Conservation (phyloP, 768 basidiomycete species). For the Dacryopinax spathularia region DNA sequence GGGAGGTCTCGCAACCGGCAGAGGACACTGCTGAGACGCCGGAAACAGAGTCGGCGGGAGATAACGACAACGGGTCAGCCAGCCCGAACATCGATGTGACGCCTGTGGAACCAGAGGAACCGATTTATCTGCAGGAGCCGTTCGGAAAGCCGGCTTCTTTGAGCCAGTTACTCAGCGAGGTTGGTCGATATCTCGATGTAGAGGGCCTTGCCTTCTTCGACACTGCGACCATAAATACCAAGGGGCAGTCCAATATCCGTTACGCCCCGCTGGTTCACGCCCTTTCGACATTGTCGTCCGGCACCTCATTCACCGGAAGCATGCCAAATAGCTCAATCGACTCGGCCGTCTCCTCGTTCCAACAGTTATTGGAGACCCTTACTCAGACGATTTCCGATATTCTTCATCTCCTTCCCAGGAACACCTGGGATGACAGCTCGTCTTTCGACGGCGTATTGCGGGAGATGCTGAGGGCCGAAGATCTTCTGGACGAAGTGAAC, state of each 20-base stretch:
- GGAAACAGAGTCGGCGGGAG: background rate
- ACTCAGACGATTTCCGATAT: slow-evolving; percentile 84
- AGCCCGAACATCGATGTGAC: background rate
- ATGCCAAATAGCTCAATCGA: slow-evolving; percentile 74
- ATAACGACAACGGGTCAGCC: background rate
- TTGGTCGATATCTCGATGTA: slow-evolving; percentile 37
- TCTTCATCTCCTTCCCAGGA: slow-evolving; percentile 68
- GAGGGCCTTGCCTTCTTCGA: slow-evolving; percentile 65
- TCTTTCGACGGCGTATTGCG: slow-evolving; percentile 75
- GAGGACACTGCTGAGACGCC: background rate
- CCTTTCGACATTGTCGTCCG: slow-evolving; percentile 69
- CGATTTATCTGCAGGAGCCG: background rate
- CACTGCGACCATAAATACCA: slow-evolving; percentile 49
- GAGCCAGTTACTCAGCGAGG: background rate
- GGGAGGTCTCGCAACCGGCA: background rate
- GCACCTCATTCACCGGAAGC: slow-evolving; percentile 43
- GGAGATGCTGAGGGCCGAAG: slow-evolving; percentile 80
- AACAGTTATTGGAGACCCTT: slow-evolving; percentile 72
- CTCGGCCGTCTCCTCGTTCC: slow-evolving; percentile 78
- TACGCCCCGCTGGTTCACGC: slow-evolving; percentile 79
- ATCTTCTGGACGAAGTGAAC: slow-evolving; percentile 62
- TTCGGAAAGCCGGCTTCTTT: background rate
- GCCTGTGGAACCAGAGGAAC: background rate
- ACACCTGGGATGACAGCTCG: slow-evolving; percentile 81
- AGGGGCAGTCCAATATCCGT: slow-evolving; percentile 67